Conservation (phyloP, 805 yeast genomes). For the Candida tammaniensis region DNA sequence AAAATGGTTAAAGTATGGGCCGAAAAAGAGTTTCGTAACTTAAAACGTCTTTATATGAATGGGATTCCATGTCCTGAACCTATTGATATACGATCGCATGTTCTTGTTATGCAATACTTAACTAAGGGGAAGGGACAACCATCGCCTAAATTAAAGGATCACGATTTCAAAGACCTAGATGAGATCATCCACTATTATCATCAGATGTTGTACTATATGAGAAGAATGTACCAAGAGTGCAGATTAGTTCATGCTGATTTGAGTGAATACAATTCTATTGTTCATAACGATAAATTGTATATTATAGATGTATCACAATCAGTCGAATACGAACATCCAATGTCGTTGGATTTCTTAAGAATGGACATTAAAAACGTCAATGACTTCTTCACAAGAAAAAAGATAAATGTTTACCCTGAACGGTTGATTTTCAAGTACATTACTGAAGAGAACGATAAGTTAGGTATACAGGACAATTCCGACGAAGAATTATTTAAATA, state of each 20-base stretch:
- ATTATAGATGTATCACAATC: slow-evolving; percentile 96
- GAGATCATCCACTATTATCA: slow-evolving; percentile 68
- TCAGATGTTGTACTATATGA: slow-evolving; percentile 78
- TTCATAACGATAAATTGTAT: slow-evolving; percentile 73
- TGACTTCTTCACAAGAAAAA: slow-evolving; percentile 72
- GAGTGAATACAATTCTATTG: slow-evolving; percentile 89
- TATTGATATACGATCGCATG: slow-evolving; percentile 81
- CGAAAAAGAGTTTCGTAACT: slow-evolving; percentile 91
- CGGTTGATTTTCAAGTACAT: slow-evolving; percentile 77
- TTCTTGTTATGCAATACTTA: slow-evolving; percentile 90
- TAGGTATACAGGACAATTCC: slow-evolving; percentile 37
- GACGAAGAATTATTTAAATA: slow-evolving; percentile 40
- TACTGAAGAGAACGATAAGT: slow-evolving; percentile 44
- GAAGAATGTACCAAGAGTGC: slow-evolving; percentile 84
- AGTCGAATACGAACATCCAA: slow-evolving; percentile 97
- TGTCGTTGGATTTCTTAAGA: slow-evolving; percentile 89
- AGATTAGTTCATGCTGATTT: slow-evolving; percentile 94
- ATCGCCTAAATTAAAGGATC: slow-evolving; percentile 85
- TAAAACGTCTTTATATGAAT: slow-evolving; percentile 71
- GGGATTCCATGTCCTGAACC: slow-evolving; percentile 97
- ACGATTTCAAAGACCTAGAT: slow-evolving; percentile 64
- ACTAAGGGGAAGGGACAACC: slow-evolving; percentile 81
- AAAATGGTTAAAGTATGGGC: slow-evolving; percentile 99
- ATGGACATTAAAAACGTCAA: slow-evolving; percentile 98
- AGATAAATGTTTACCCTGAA: slow-evolving; percentile 78